Percentiles rank a stretch among this genome's conserved stretches.
Conservation (phyloP, 78 protist genomes). For the Guillardia theta region DNA sequence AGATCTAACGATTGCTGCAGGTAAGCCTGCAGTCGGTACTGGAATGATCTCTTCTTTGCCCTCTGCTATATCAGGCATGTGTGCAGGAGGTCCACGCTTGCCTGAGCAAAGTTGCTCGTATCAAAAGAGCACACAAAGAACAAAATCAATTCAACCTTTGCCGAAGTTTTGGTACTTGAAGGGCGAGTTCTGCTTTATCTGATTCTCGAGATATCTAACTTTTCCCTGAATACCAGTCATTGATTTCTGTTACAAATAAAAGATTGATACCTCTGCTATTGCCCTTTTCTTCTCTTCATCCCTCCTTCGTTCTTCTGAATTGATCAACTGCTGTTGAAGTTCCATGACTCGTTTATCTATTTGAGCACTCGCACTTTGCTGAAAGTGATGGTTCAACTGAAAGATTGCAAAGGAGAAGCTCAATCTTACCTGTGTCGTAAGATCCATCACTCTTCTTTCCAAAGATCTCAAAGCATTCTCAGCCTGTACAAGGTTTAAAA, state of each 20-base stretch:
- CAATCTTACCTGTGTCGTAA: too few species aligned
- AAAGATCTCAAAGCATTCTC: too few species aligned
- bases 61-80: not conserved
- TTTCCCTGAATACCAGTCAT: not conserved
- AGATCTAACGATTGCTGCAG: too few species aligned
- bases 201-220: not conserved
- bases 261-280: too few species aligned
- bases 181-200: not conserved
- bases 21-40: too few species aligned
- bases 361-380: not conserved
- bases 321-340: not conserved
- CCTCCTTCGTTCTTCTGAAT: not conserved
- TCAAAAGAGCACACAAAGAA: too few species aligned
- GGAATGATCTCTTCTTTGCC: not conserved
- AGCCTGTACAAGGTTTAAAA: too few species aligned
- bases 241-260: too few species aligned
- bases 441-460: too few species aligned
- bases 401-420: not conserved
- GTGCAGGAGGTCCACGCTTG: not conserved
- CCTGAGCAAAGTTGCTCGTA: too few species aligned
- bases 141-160: too few species aligned
- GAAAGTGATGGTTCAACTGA: not conserved
- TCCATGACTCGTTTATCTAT: not conserved
- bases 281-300: conserved; percentile 1
- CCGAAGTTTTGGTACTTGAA: not conserved